Evolutionary conservation across 1,284 basidiomycete species (phyloP).

Genomic region (Cutaneotrichosporon daszewskae): DNA sequence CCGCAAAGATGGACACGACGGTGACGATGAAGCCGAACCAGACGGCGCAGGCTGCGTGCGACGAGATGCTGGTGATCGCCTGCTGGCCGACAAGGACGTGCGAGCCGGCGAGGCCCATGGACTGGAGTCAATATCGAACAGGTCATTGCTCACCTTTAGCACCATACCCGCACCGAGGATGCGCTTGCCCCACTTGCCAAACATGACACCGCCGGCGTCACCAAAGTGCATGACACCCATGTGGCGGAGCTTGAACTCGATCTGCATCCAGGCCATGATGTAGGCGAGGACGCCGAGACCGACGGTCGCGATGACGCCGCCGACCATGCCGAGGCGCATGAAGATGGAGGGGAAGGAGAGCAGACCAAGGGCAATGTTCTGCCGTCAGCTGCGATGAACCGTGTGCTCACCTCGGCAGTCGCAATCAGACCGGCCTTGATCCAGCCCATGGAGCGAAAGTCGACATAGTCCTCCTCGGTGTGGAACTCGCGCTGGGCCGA

Average conservation of each 20-base stretch:
- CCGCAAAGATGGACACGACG: constrained; percentile 27
- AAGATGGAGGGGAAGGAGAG: constrained; percentile 42
- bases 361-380: constrained; percentile 40
- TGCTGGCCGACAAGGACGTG: constrained; percentile 38
- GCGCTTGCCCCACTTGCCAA: constrained; percentile 32
- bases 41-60: constrained; percentile 38
- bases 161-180: constrained; percentile 31
- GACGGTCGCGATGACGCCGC: constrained; percentile 34
- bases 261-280: constrained; percentile 37
- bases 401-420: constrained; percentile 32
- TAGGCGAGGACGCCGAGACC: constrained; percentile 32
- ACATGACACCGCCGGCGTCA: constrained; percentile 39
- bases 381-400: too few relatives aligned
- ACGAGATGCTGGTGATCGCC: constrained; percentile 30
- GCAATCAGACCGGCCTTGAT: constrained; percentile 35
- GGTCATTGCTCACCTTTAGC: constrained; percentile 29
- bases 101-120: constrained; percentile 37
- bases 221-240: constrained; percentile 42
- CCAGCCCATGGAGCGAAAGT: constrained; percentile 43
- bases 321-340: constrained; percentile 36
- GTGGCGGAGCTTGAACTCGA: constrained; percentile 41
- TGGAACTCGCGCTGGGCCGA: constrained; percentile 23
- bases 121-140: too few relatives aligned
- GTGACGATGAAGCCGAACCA: constrained; percentile 35
- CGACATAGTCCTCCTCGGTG: constrained; percentile 30